Evolutionary conservation across 768 basidiomycete genomes (phyloP), one percentile per base, ranked within the genome.

Genomic region (Amanita fuliginea): DNA sequence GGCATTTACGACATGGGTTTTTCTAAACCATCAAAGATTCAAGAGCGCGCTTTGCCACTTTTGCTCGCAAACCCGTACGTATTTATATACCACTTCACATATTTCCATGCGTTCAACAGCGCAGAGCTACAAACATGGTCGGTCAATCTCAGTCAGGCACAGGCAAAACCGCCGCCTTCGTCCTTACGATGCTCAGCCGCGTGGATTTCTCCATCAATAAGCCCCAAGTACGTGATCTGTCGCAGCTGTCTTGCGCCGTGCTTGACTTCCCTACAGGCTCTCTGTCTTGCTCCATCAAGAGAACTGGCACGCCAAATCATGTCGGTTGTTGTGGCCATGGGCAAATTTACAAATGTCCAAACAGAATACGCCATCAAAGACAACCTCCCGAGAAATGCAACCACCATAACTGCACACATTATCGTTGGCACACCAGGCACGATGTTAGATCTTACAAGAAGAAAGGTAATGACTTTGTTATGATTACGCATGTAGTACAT

Each of bases 121-220:
- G n/a, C 61, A 99, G 95, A n/a, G 86, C 95, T 9, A 85, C 83
- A 46, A 98, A 98, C 67, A 94, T 98, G 86, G 98, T 98, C 61
- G 96, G 93, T 14, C 96, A 99, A 69, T 98, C 94, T 46, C 96
- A 99, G 60, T 98, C 96, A 30, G 96, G 96, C 34, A 99, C 96
- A 7, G 96, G 96, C 43, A 99, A 99, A 71, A 98, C 96, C 2
- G 96, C 96, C 3, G 96, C 96, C 8, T 99, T 99, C 63, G 90
- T 93, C 10, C 73, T 99, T 43, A 94, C 95, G 9, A 98, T 99
- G 94, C 76, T 98, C 13, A 93, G 87, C 62, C 82, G 95, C 35
- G 76, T 98, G 42, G 91, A 97, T 66, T 94, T 85, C 57, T 72
- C 78, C 18, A 70, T 81, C 40, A 77, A 86, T 55, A 83, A 84